These are phyloP conservation scores for Kuraishia molischiana DNA, from an alignment of 805 yeast species.

Conservation along the genomic window DNA sequence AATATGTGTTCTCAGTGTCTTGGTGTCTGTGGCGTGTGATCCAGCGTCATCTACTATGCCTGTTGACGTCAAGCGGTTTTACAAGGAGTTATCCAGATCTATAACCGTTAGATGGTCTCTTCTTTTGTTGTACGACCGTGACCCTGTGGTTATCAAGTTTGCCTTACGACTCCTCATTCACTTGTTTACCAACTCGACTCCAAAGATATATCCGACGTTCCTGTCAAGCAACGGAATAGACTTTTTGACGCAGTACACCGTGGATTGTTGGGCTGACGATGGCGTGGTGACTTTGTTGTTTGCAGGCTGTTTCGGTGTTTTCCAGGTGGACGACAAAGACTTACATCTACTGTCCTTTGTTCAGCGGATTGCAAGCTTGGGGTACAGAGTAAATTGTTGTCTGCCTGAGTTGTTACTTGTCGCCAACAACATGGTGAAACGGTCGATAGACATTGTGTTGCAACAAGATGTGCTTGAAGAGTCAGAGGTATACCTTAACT, in stretches of 20 bases:
- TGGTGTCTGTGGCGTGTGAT: constrained; percentile 31
- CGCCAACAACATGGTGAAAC: constrained; percentile 9
- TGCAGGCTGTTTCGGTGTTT: constrained; percentile 36
- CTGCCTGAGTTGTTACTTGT: constrained; percentile 32
- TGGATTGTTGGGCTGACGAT: constrained; percentile 38
- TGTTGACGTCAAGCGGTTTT: constrained; percentile 11
- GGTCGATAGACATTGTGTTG: constrained; percentile 3
- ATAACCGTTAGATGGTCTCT: constrained; percentile 60
- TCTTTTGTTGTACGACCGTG: constrained; percentile 34
- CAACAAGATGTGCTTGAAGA: neutral
- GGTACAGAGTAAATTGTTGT: constrained; percentile 12
- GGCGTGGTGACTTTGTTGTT: constrained; percentile 31
- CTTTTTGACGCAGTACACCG: constrained; percentile 33
- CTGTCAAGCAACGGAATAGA: constrained; percentile 41
- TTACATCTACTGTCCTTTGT: constrained; percentile 6
- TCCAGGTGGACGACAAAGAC: constrained; percentile 12
- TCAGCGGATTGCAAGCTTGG: constrained; percentile 9
- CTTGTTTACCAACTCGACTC: constrained; percentile 35
- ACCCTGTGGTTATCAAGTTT: constrained; percentile 25
- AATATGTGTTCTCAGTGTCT: constrained; percentile 23
- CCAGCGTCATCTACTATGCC: constrained; percentile 10
- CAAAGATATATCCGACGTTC: constrained; percentile 37
- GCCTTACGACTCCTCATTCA: constrained; percentile 37
- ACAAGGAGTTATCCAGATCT: constrained; percentile 37
- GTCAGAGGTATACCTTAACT: neutral